Conservation (phyloP, 345 rosid genomes). For the Lepidium aucheri region DNA sequence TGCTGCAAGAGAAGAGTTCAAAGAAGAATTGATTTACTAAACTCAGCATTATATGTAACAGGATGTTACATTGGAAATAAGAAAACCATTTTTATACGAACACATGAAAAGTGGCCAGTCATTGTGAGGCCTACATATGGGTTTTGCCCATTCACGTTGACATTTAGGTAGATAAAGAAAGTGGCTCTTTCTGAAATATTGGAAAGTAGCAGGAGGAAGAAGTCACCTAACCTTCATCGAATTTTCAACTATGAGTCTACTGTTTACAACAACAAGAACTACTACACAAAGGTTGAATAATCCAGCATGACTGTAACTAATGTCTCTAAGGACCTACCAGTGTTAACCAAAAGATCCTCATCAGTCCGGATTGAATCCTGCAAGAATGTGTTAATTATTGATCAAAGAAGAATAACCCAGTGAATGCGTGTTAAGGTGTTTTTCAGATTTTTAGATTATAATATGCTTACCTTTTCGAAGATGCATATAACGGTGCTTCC, state of each 20-base stretch:
- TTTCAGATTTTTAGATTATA: background rate
- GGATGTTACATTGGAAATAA: background rate
- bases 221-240: slow-evolving; percentile 64
- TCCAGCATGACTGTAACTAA: slow-evolving; percentile 81
- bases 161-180: slow-evolving; percentile 88
- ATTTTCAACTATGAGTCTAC: slow-evolving; percentile 92
- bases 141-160: too few species aligned
- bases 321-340: slow-evolving; percentile 82
- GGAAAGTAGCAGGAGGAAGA: background rate
- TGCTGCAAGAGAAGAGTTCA: slow-evolving; percentile 40
- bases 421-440: background rate
- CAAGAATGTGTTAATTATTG: slow-evolving; percentile 36
- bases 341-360: slow-evolving; percentile 64
- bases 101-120: slow-evolving; percentile 99
- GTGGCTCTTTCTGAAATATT: slow-evolving; percentile 26
- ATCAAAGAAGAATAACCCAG: too few species aligned
- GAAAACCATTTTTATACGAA: slow-evolving; percentile 40
- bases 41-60: background rate
- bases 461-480: slow-evolving; percentile 65
- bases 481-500: slow-evolving; percentile 92
- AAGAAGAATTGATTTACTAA: background rate
- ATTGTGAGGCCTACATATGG: too few species aligned
- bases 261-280: slow-evolving; percentile 91
- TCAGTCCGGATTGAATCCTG: slow-evolving; percentile 65
- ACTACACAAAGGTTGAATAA: slow-evolving; percentile 93